Evolutionary conservation across 1,139 yeast species (phyloP), one percentile per base, ranked within the genome.

Genomic region (Yamadazyma blattariae): DNA sequence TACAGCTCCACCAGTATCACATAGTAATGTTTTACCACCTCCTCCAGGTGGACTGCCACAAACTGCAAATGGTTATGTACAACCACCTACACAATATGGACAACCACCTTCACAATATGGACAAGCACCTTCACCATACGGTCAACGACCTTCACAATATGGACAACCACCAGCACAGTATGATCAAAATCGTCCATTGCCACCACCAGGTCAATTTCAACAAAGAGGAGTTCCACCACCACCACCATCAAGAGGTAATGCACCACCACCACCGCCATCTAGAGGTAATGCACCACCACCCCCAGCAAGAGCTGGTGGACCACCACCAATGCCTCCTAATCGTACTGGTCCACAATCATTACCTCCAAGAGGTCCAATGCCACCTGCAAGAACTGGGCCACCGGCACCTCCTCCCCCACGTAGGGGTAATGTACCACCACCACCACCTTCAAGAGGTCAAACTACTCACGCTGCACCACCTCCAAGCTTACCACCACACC

Each of bases 1-100:
- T 3, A 38, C 42, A 2, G 50, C 56, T n/a, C 61, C 61, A 4
- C 61, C 67, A 11, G 59, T 61, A 10, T 59, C 61, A n/a, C 57
- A 60, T 19, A 54, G 65, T 3, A 56, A 61, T 22, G 52, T 61
- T 7, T 57, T 50, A 7, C 48, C 51, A 3, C 51, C 42, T 14
- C 38, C 32, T 7, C 37, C 13, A n/a, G n/a, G 18, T 5, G 25
- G 4, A 24, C 25, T 8, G 5, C 27, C 36, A 15, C 15, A 38
- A 29, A 33, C 18, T 26, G 27, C 14, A 17, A 30, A 6, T 18
- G n/a, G n/a, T n/a, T n/a, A n/a, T n/a, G n/a, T n/a, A n/a, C 32
- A 24, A 20, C 27, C 29, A 11, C 26, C 37, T 16, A 8, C 37
- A 27, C 36, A 25, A 29, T 31, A 19, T 22, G 34, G 10, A 15